phyloP scores from a whole-genome alignment of 768 basidiomycete genomes.

The Rossbeevera mucosa region DNA sequence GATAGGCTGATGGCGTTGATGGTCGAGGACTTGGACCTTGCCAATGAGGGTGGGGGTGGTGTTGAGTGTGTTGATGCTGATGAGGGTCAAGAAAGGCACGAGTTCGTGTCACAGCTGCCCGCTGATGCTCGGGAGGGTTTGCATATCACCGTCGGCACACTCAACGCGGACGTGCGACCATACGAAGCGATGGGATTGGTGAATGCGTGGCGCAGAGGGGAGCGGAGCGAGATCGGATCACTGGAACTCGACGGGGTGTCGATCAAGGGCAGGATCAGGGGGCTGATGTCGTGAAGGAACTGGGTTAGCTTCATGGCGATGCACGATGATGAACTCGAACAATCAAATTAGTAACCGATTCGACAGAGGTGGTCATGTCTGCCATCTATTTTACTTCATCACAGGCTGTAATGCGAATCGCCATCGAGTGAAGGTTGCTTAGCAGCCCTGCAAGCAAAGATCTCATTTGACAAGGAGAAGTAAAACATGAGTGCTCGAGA shows the following conservation, averaged over 20 bases:
- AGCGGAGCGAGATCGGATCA: slow-evolving; percentile 24
- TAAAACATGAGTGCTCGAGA: no score
- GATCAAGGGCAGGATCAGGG: slow-evolving; percentile 31
- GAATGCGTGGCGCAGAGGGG: slow-evolving; percentile 43
- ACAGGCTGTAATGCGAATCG: no score
- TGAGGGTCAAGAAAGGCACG: slow-evolving; percentile 34
- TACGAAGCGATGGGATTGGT: slow-evolving; percentile 72
- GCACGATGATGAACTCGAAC: not conserved
- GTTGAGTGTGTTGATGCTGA: slow-evolving; percentile 46
- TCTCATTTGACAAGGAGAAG: no score
- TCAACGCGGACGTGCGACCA: slow-evolving; percentile 43
- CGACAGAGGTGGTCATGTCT: no score
- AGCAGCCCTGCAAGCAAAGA: no score
- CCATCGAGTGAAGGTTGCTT: no score
- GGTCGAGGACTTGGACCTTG: slow-evolving; percentile 53
- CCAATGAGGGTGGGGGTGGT: slow-evolving; percentile 57
- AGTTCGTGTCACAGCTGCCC: slow-evolving; percentile 47
- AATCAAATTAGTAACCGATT: not conserved
- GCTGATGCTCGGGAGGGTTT: slow-evolving; percentile 46
- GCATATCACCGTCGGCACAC: slow-evolving; percentile 88
- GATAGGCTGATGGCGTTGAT: slow-evolving; percentile 75
- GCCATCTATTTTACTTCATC: no score
- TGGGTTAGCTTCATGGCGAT: not conserved
- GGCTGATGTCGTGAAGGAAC: slow-evolving; percentile 11
- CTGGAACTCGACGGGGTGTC: slow-evolving; percentile 27